Conservation (phyloP, 1,284 basidiomycete species). For the Fistulinella cinereoalba region DNA sequence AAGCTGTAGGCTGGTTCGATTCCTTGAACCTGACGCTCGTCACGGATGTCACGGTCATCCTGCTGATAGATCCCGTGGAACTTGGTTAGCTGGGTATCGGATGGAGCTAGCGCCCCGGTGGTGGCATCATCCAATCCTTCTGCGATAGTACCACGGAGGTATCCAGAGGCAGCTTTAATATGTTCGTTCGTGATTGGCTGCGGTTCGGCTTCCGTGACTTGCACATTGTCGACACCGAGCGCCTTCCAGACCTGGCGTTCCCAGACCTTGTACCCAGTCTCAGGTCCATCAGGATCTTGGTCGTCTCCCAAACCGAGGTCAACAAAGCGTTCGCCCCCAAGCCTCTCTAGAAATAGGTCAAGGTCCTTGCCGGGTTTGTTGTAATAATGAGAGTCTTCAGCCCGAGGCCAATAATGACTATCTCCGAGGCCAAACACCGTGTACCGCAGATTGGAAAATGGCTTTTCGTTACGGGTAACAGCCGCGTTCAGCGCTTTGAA, state of each 20-base stretch:
- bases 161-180: slow-evolving; percentile 97
- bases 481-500: slow-evolving; percentile 84
- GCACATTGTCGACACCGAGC: slow-evolving; percentile 87
- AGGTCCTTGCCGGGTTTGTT: slow-evolving; percentile 97
- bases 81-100: slow-evolving; percentile 95
- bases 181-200: slow-evolving; percentile 99
- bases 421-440: slow-evolving; percentile 96
- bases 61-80: slow-evolving; percentile 98
- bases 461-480: slow-evolving; percentile 51
- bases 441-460: slow-evolving; percentile 65
- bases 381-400: slow-evolving; percentile 96
- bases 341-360: slow-evolving; percentile 69
- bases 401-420: slow-evolving; percentile 98
- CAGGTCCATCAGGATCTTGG: slow-evolving; percentile 94
- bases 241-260: slow-evolving; percentile 93
- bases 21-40: slow-evolving; percentile 91
- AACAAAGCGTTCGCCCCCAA: slow-evolving; percentile 74
- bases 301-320: slow-evolving; percentile 91
- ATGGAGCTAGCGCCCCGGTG: slow-evolving; percentile 87
- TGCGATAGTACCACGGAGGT: slow-evolving; percentile 91
- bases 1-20: slow-evolving; percentile 96
- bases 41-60: slow-evolving; percentile 97
- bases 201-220: slow-evolving; percentile 90
- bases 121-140: slow-evolving; percentile 87
- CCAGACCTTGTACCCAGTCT: slow-evolving; percentile 97